A percentile compares a stretch with the other conserved stretches of the same genome.
phyloP scores from a whole-genome alignment of 768 basidiomycete species.

The Inosperma sp. region DNA sequence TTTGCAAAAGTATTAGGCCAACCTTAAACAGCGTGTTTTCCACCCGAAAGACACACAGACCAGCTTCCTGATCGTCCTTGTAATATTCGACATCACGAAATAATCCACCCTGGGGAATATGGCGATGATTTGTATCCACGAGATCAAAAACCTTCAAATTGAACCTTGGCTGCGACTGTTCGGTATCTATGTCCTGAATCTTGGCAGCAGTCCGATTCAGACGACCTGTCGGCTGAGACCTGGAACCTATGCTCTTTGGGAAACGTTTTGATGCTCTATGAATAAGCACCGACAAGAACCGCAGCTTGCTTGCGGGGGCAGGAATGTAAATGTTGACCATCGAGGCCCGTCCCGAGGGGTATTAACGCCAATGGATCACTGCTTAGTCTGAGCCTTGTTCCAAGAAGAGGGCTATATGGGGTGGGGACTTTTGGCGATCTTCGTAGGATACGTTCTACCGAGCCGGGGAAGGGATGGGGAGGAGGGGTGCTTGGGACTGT shows the following conservation, averaged over 20 bases:
- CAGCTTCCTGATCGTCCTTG: conserved; percentile 34
- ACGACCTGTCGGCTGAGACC: not conserved
- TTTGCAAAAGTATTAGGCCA: conserved; percentile 12
- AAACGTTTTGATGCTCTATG: conserved; percentile 31
- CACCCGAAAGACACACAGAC: conserved; percentile 57
- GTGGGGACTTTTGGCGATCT: conserved; percentile 5
- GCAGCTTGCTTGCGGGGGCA: conserved; percentile 35
- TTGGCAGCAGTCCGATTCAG: not conserved
- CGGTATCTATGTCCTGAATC: conserved; percentile 7
- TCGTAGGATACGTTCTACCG: not conserved
- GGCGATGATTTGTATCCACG: conserved; percentile 17
- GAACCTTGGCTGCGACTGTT: conserved; percentile 8
- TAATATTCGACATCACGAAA: conserved; percentile 34
- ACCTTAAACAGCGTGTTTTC: conserved; percentile 65
- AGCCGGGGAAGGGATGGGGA: conserved; percentile 15
- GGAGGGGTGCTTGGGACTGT: conserved; percentile 10
- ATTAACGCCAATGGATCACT: not conserved
- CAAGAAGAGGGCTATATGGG: not conserved
- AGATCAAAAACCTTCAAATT: conserved; percentile 20
- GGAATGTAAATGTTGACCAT: conserved; percentile 39
- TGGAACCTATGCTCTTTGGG: conserved; percentile 12
- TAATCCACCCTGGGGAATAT: conserved; percentile 17
- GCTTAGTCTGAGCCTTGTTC: not conserved
- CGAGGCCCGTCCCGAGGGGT: conserved; percentile 14
- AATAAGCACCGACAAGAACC: conserved; percentile 29